Evolutionary conservation across 2,329 filamentous ascomycete species (phyloP), one percentile per base, ranked within the genome.

Genomic region (Verruconis gallopava): DNA sequence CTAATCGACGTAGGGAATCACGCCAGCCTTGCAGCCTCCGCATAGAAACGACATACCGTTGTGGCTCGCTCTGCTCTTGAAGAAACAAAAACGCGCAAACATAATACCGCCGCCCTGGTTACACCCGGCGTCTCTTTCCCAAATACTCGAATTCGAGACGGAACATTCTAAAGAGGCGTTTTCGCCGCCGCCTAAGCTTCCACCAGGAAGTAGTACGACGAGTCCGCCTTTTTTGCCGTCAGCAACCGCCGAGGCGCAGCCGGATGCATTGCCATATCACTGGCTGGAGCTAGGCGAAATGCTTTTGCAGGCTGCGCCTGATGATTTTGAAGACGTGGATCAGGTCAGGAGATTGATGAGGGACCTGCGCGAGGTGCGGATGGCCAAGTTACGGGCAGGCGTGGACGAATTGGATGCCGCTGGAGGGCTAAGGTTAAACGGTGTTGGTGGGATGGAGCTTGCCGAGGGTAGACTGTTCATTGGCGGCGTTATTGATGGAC

Each of bases 21-120:
- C 88, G 25, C 78, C 79, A 43, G 62, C 75, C 18, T 74, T 98
- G 32, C 76, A 78, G 19, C 91, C 91, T 2, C 89, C 89, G 0
- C 79, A 86, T 55, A 78, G 86, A 52, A 74, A 77, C 49, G 69
- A 81, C 32, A 61, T 96, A 1, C 89, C 91, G 0, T 75, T 98
- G 45, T 98, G 91, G 91, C 81, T 98, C 13, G 91, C 91, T 2
- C 73, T 96, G 13, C 78, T 96, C 18, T 78, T 98, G 42, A 96
- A 96, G 64, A 85, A 88, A 48, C 91, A 98, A 64, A 78, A 82
- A 42, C 81, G 91, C 54, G 86, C 86, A 52, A 95, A 94, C 64
- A 94, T 98, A 50, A 69, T 91, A 3, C 80, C 91, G 0, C 91
- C 91, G 5, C 72, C 85, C 13, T 98, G 91, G 91, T 76, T 98